Evolutionary conservation across 2,329 filamentous ascomycete species (phyloP).

Genomic region (Fusarium temperatum): DNA sequence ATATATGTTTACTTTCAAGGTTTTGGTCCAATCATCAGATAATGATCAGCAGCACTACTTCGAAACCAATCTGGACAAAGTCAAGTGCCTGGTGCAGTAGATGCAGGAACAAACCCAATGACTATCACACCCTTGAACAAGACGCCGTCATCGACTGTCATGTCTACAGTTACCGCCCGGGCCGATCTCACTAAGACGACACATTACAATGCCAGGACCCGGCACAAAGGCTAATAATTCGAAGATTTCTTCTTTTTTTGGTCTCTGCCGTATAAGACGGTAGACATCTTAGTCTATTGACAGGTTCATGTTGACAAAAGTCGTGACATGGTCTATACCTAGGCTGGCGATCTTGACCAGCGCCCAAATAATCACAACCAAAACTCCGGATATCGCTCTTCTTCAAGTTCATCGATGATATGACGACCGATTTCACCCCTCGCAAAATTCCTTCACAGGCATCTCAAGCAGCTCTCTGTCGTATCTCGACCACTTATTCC

Average conservation of each 20-base stretch:
- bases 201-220: background rate
- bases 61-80: background rate
- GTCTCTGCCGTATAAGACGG: background rate
- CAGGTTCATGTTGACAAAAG: background rate
- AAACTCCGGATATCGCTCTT: conserved; percentile 44
- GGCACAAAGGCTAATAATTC: background rate
- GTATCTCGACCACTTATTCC: conserved; percentile 37
- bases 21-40: background rate
- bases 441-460: conserved; percentile 22
- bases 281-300: background rate
- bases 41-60: background rate
- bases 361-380: conserved; percentile 37
- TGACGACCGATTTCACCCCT: conserved; percentile 31
- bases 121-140: background rate
- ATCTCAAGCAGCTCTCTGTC: background rate
- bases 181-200: background rate
- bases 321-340: conserved; percentile 8
- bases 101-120: conserved; percentile 23
- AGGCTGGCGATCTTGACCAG: conserved; percentile 15
- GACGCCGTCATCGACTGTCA: conserved; percentile 1
- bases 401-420: conserved; percentile 23
- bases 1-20: background rate
- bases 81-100: conserved; percentile 1
- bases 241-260: background rate
- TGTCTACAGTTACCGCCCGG: conserved; percentile 2